Evolutionary conservation across 768 basidiomycete species (phyloP), one percentile per base, ranked within the genome.

Genomic region (Suillus luteus): DNA sequence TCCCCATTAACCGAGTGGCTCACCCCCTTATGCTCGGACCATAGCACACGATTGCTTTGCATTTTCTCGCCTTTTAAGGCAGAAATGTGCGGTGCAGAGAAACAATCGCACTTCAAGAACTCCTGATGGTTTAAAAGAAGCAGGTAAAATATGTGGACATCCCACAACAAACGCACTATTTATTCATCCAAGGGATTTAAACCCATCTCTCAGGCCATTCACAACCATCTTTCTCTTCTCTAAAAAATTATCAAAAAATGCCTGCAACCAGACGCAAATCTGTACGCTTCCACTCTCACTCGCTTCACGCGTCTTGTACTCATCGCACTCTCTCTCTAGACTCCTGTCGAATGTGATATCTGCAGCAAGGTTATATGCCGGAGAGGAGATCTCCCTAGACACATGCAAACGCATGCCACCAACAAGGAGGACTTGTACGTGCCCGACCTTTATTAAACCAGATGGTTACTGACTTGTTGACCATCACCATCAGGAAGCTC

Each of bases 401-500:
- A 78, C n/a, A 68, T 72, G 67, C 62, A 57, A 2, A 66, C 48
- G 0, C 77, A 78, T 24, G 59, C 64, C 5, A 3, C 38, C 0
- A 68, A 75, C 38, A 72, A 68, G 63, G 68, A 73, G 9, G 61
- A 59, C 0, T 17, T 69, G 76, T 78, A 44, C 38, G 76, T 70
- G 0, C 7, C 46, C 31, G 2, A 0, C 40, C 15, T 15, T 1
- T 24, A 12, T 33, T 33, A 43, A 14, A 41, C 11, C 22, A 7
- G 3, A 37, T 5, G 6, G 1, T 31, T 44, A 17, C 12, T 43
- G 61, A 3, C 12, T 57, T 68, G 38, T 75, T 52, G 2, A 9
- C 35, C 5, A 5, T 40, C 38, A n/a, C 19, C 40, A 1, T 41
- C 51, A 77, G 76, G 3, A 75, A 67, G 72, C 37, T 65, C 27